phyloP scores from a whole-genome alignment of 768 basidiomycete genomes.

The Wakefieldia striispora region DNA sequence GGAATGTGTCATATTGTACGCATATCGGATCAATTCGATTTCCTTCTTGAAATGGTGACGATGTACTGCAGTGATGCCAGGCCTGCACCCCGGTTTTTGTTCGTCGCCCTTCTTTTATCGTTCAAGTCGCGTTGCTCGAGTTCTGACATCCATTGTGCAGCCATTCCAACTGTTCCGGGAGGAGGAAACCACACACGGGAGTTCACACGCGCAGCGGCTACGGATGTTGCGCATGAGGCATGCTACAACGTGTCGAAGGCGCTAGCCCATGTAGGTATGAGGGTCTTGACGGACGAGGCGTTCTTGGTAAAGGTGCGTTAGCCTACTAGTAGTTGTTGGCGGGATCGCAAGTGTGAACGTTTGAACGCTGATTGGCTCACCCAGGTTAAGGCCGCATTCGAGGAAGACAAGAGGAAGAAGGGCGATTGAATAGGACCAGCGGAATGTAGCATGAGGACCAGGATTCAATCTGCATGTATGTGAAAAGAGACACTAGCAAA shows the following conservation, averaged over 20 bases:
- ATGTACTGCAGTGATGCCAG: slow-evolving; percentile 47
- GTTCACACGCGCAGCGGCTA: slow-evolving; percentile 61
- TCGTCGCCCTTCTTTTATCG: neutral
- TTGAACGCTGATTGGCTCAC: neutral
- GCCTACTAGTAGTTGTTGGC: neutral
- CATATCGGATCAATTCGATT: neutral
- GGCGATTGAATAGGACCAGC: neutral
- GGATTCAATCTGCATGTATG: too few species aligned
- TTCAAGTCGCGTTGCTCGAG: too few species aligned
- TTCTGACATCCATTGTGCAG: slow-evolving; percentile 31
- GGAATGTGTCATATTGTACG: slow-evolving; percentile 68
- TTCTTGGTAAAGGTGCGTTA: slow-evolving; percentile 55
- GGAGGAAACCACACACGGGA: slow-evolving; percentile 76
- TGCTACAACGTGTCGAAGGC: slow-evolving; percentile 67
- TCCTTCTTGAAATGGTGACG: neutral
- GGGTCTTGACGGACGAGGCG: slow-evolving; percentile 60
- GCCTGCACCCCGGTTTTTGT: slow-evolving; percentile 66
- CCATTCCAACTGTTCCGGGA: slow-evolving; percentile 66
- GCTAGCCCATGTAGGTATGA: slow-evolving; percentile 64
- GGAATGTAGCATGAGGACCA: too few species aligned
- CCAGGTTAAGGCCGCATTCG: slow-evolving; percentile 48
- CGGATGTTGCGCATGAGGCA: slow-evolving; percentile 58
- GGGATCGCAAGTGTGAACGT: neutral
- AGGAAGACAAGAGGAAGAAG: slow-evolving; percentile 36
- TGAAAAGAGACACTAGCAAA: too few species aligned